Percentiles rank a stretch among this genome's conserved stretches.
Conservation (phyloP, 768 basidiomycete species). For the Suillus sp. region DNA sequence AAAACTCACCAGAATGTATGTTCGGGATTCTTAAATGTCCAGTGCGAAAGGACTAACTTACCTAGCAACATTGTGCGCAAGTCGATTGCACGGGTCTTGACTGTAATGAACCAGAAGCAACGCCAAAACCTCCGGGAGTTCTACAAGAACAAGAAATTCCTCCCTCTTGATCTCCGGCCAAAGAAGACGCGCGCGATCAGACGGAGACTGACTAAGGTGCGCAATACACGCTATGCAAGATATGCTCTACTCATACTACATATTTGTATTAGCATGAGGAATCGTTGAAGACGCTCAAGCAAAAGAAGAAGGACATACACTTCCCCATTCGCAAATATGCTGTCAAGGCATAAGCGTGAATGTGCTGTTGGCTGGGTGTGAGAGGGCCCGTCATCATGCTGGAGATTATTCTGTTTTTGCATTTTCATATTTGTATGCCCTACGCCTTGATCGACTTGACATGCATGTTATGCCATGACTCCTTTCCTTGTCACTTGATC, state of each 20-base stretch:
- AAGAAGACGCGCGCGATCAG: slow-evolving; percentile 99
- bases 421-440: slow-evolving; percentile 41
- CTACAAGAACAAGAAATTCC: slow-evolving; percentile 96
- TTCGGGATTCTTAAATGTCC: slow-evolving; percentile 17
- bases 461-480: slow-evolving; percentile 33
- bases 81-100: slow-evolving; percentile 96
- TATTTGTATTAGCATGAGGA: slow-evolving; percentile 64
- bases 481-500: neutral
- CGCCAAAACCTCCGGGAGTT: slow-evolving; percentile 96
- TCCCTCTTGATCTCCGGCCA: slow-evolving; percentile 94
- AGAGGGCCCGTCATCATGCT: slow-evolving; percentile 15
- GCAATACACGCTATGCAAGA: slow-evolving; percentile 23
- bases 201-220: slow-evolving; percentile 86
- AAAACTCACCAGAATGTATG: slow-evolving; percentile 97
- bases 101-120: slow-evolving; percentile 98
- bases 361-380: slow-evolving; percentile 25
- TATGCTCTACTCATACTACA: slow-evolving; percentile 9
- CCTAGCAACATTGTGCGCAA: slow-evolving; percentile 92
- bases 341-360: slow-evolving; percentile 75
- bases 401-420: slow-evolving; percentile 31
- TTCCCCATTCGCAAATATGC: slow-evolving; percentile 95
- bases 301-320: slow-evolving; percentile 92
- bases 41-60: slow-evolving; percentile 1
- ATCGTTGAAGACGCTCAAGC: slow-evolving; percentile 87
- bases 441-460: slow-evolving; percentile 37